phyloP scores from a whole-genome alignment of 2,329 filamentous ascomycete genomes.

The Purpureocillium takamizusanense region DNA sequence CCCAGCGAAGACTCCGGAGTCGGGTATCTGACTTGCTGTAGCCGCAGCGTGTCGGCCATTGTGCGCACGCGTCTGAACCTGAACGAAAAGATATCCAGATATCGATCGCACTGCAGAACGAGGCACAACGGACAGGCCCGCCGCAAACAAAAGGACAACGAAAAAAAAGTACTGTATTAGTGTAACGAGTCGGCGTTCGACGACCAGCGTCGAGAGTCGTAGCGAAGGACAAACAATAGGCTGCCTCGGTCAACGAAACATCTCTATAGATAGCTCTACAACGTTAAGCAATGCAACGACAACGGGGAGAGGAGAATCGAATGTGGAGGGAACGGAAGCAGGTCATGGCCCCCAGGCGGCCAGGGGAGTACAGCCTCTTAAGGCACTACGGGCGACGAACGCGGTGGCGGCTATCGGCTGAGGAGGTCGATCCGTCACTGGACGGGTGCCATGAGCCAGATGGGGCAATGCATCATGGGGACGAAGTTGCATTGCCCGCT shows the following conservation, averaged over 20 bases:
- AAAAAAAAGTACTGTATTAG: conserved; percentile 8
- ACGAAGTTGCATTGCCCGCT: conserved; percentile 2
- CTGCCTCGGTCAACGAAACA: conserved; percentile 36
- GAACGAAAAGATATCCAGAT: conserved; percentile 23
- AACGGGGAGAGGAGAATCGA: conserved; percentile 24
- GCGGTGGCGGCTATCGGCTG: too few species aligned
- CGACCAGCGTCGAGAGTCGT: conserved; percentile 25
- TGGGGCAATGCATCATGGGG: conserved; percentile 6
- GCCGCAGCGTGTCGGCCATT: conserved; percentile 34
- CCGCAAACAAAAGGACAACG: background rate
- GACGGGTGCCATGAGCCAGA: conserved; percentile 9
- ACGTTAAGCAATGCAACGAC: conserved; percentile 14
- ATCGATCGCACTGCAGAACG: conserved; percentile 10
- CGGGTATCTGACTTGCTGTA: conserved; percentile 24
- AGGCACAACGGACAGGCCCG: background rate
- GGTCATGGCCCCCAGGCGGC: conserved; percentile 9
- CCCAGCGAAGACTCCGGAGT: conserved; percentile 45
- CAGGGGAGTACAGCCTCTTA: conserved; percentile 18
- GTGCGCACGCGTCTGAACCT: conserved; percentile 22
- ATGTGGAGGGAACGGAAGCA: conserved; percentile 18
- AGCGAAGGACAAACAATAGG: conserved; percentile 25
- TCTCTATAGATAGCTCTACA: conserved; percentile 17
- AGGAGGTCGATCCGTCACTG: conserved; percentile 5
- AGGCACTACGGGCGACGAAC: conserved; percentile 6
- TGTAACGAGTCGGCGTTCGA: conserved; percentile 13